Conservation (phyloP, 2,329 filamentous ascomycete species). For the Microdochium trichocladiopsis region DNA sequence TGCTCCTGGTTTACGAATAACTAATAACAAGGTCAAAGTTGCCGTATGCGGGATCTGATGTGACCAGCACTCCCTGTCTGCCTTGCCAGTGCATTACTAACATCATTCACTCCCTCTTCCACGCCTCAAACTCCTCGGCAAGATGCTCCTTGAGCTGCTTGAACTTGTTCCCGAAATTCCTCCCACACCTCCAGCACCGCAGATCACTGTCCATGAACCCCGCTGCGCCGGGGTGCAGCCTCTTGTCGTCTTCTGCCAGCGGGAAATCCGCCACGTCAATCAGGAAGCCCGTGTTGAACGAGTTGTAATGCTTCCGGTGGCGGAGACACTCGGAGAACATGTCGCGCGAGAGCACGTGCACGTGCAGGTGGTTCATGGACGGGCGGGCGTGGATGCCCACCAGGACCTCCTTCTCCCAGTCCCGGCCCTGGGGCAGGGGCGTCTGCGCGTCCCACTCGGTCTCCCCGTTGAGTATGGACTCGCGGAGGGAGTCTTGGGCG, state of each 20-base stretch:
- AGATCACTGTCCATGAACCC: constrained; percentile 61
- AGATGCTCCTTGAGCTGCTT: constrained; percentile 49
- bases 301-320: constrained; percentile 86
- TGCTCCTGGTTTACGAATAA: too few species aligned
- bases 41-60: too few species aligned
- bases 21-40: too few species aligned
- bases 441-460: constrained; percentile 31
- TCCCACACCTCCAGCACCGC: constrained; percentile 77
- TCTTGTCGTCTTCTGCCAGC: constrained; percentile 52
- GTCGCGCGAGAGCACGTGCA: constrained; percentile 81
- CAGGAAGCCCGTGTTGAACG: constrained; percentile 81
- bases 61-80: too few species aligned
- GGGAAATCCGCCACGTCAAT: constrained; percentile 76
- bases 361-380: constrained; percentile 86
- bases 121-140: constrained; percentile 64
- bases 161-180: constrained; percentile 69
- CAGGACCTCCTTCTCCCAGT: constrained; percentile 71
- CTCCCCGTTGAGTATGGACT: constrained; percentile 59
- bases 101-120: constrained; percentile 54
- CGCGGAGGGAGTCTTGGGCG: constrained; percentile 52
- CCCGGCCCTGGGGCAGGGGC: constrained; percentile 60
- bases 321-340: constrained; percentile 66
- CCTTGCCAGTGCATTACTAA: too few species aligned
- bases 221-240: constrained; percentile 47
- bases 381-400: constrained; percentile 81